Evolutionary conservation across 345 rosid species (phyloP).

Genomic region (Brassica nigra): DNA sequence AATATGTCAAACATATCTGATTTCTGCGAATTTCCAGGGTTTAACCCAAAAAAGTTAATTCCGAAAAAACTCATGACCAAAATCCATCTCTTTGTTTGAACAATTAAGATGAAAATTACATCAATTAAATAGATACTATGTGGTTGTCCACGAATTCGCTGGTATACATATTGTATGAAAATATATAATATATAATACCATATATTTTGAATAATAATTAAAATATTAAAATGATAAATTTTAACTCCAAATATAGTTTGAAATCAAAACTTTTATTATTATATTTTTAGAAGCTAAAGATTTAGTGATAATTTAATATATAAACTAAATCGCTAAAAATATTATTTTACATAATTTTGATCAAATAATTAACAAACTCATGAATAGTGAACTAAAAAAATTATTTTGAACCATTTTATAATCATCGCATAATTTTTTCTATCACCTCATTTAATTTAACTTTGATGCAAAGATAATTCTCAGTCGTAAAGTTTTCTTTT

Average conservation of each 20-base stretch:
- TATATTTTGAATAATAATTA: background rate
- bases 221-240: no score
- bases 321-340: background rate
- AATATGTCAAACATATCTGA: background rate
- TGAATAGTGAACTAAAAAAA: background rate
- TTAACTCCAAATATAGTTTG: background rate
- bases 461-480: no score
- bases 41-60: background rate
- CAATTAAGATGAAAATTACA: no score
- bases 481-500: background rate
- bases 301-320: background rate
- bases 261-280: no score
- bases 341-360: no score
- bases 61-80: background rate
- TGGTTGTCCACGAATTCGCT: background rate
- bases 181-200: no score
- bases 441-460: background rate
- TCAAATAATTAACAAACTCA: no score
- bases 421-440: background rate
- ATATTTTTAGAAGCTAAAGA: background rate
- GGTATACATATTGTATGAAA: no score
- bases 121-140: background rate
- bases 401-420: no score
- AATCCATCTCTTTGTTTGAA: no score
- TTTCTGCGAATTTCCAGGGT: background rate